Percentiles rank a stretch among this genome's conserved stretches.
Conservation (phyloP, 1,139 yeast species). For the Pichia terricola region DNA sequence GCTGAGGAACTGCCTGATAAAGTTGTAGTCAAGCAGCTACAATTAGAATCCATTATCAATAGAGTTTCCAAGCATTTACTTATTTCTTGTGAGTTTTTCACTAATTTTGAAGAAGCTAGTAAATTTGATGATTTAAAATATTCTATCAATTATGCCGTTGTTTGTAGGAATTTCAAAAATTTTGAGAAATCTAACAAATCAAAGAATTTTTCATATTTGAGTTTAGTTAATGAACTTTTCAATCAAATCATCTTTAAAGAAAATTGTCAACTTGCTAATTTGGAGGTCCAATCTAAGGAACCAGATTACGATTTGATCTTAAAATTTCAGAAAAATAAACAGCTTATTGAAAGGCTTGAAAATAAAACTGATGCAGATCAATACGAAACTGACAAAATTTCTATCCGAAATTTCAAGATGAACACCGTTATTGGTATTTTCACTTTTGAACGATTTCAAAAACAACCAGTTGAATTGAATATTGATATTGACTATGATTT, state of each 20-base stretch:
- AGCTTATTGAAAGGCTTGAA: background rate
- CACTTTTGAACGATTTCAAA: slow-evolving; percentile 74
- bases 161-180: slow-evolving; percentile 53
- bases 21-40: slow-evolving; percentile 16
- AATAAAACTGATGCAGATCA: slow-evolving; percentile 5
- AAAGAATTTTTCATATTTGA: slow-evolving; percentile 44
- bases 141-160: slow-evolving; percentile 80
- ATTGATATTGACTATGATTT: slow-evolving; percentile 36
- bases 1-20: slow-evolving; percentile 10
- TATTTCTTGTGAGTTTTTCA: slow-evolving; percentile 38
- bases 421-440: slow-evolving; percentile 79
- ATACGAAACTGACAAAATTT: background rate
- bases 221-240: slow-evolving; percentile 49
- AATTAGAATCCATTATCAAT: slow-evolving; percentile 11
- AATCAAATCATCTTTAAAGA: slow-evolving; percentile 26
- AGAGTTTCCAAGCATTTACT: slow-evolving; percentile 7
- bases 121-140: slow-evolving; percentile 67
- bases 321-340: too few relatives aligned
- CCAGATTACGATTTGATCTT: background rate
- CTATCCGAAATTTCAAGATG: slow-evolving; percentile 5
- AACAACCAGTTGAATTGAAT: slow-evolving; percentile 58
- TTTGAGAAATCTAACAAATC: slow-evolving; percentile 38
- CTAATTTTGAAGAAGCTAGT: slow-evolving; percentile 66
- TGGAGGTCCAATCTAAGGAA: slow-evolving; percentile 3
- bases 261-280: slow-evolving; percentile 11